Conservation (phyloP, 1,284 basidiomycete species). For the Pseudozyma tsukubaensis region DNA sequence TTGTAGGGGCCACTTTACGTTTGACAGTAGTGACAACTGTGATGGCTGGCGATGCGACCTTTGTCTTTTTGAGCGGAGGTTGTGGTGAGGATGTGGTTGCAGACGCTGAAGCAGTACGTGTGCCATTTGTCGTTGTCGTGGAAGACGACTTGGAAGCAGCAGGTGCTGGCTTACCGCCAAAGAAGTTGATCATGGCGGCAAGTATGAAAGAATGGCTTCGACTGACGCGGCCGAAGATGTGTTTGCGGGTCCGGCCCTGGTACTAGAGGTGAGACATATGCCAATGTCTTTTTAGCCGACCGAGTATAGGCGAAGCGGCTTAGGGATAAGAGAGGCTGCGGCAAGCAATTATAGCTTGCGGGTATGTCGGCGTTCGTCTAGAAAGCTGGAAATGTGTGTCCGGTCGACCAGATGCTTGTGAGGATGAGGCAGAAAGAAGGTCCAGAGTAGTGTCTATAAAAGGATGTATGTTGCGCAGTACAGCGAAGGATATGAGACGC, state of each 20-base stretch:
- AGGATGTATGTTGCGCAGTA: no score
- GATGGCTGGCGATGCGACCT: constrained; percentile 24
- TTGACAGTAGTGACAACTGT: constrained; percentile 47
- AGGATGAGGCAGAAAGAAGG: no score
- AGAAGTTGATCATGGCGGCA: constrained; percentile 48
- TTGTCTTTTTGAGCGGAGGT: constrained; percentile 36
- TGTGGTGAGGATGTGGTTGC: constrained; percentile 10
- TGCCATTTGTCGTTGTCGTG: constrained; percentile 6
- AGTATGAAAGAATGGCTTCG: neutral
- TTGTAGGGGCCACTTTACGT: constrained; percentile 24
- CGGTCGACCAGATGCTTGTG: no score
- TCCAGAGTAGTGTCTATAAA: no score
- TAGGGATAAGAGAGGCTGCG: neutral
- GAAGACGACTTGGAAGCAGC: constrained; percentile 4
- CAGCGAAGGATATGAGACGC: neutral
- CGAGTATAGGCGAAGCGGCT: neutral
- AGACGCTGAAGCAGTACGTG: constrained; percentile 7
- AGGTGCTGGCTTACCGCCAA: constrained; percentile 30
- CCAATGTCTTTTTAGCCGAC: neutral
- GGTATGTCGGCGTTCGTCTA: no score
- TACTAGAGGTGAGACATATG: constrained; percentile 3
- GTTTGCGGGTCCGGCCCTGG: neutral
- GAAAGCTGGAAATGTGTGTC: no score
- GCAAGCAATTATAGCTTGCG: neutral
- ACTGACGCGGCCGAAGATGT: neutral